Evolutionary conservation across 163 green algal species (phyloP).

Genomic region (Coccomyxa subellipsoidea): DNA sequence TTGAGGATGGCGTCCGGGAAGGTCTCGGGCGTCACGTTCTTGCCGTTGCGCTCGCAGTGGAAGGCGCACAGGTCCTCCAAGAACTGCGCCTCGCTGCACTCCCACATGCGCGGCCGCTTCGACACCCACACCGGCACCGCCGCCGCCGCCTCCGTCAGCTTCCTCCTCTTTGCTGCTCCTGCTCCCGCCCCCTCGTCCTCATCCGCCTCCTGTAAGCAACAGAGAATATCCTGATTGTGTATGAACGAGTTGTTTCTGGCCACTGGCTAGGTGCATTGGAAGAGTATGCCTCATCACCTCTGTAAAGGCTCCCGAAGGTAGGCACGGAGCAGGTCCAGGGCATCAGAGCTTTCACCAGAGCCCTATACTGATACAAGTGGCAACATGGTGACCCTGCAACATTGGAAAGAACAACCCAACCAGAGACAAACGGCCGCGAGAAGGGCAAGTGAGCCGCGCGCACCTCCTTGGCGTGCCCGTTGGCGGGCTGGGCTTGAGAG

Average conservation of each 20-base stretch:
- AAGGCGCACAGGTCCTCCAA: slow-evolving; percentile 35
- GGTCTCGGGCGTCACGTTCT: slow-evolving; percentile 27
- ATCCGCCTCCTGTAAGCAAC: neutral
- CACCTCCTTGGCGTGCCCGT: neutral
- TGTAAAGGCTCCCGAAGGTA: too few species aligned
- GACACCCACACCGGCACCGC: slow-evolving; percentile 12
- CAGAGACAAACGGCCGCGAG: too few species aligned
- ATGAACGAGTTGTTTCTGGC: neutral
- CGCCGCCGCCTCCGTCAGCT: neutral
- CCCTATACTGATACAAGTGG: too few species aligned
- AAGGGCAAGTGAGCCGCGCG: too few species aligned
- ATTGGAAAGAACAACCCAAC: too few species aligned
- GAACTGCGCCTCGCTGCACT: slow-evolving; percentile 41
- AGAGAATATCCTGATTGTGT: too few species aligned
- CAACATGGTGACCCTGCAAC: too few species aligned
- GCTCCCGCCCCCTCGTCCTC: neutral
- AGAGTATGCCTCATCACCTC: neutral
- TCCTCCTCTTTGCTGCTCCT: neutral
- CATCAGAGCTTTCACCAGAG: too few species aligned
- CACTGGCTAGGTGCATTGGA: neutral
- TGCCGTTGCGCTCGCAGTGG: slow-evolving; percentile 9
- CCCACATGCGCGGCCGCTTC: slow-evolving; percentile 37
- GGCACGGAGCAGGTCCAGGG: too few species aligned
- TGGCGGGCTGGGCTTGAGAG: neutral
- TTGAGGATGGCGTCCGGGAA: slow-evolving; percentile 59